Evolutionary conservation across 305 asterid genomes (phyloP).

Genomic region (Withania somnifera): DNA sequence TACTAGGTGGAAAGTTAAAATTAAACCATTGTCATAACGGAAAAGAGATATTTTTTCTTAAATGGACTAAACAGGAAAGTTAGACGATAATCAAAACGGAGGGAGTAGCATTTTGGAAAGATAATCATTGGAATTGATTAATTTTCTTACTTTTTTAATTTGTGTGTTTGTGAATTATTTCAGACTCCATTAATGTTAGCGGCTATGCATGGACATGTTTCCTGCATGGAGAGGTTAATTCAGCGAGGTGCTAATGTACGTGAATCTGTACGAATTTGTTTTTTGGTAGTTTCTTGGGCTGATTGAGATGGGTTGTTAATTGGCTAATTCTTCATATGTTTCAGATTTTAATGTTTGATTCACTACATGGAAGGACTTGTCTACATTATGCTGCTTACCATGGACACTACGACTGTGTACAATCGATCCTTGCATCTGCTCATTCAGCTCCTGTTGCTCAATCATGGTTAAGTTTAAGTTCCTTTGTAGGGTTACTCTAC

Average conservation of each 20-base stretch:
- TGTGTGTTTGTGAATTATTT: conserved; percentile 14
- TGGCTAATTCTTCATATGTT: conserved; percentile 6
- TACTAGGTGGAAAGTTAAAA: no score
- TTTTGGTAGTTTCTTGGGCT: background rate
- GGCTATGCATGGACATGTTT: conserved; percentile 63
- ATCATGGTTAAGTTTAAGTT: conserved; percentile 45
- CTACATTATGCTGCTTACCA: conserved; percentile 83
- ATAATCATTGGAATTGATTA: background rate
- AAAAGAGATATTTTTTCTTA: no score
- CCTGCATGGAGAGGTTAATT: conserved; percentile 57
- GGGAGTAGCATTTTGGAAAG: background rate
- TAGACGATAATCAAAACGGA: no score
- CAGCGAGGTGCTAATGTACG: conserved; percentile 86
- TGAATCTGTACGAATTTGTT: background rate
- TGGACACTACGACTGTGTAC: conserved; percentile 72
- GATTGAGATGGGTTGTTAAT: conserved; percentile 1
- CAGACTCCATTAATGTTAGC: conserved; percentile 94
- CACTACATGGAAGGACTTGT: conserved; percentile 62
- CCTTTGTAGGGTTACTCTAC: background rate
- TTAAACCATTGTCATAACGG: no score
- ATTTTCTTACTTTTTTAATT: background rate
- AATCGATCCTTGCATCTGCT: conserved; percentile 60
- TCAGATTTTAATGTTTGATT: conserved; percentile 72
- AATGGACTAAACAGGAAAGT: no score
- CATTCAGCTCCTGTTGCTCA: conserved; percentile 48